Base-by-base conservation (phyloP, 2,329 filamentous ascomycete genomes). In the Myriosclerotinia curreyana region DNA sequence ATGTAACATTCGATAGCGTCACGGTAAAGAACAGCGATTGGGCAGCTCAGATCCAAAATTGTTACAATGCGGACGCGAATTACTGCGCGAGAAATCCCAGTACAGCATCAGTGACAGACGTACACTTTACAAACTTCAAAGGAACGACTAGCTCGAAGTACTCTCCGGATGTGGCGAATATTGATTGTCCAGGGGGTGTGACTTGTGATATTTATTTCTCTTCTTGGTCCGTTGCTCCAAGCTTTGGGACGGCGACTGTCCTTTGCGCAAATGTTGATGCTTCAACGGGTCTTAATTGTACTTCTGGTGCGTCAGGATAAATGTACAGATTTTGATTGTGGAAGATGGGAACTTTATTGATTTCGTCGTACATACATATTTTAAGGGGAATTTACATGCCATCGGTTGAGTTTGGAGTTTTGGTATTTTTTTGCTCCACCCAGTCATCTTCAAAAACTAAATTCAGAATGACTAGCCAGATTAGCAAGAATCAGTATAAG, bases 41-140 rank as follows among this genome's bases (percentile, higher is more conserved):
- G 65, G 79, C 77, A 5, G 74, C 79, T 67, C 78, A 79, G 65
- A 77, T 81, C n/a, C 76, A 79, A 67, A 79, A 75, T 62, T 80
- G 78, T 65, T 81, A 79, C 64, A 72, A 71, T 25, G 75, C 75
- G 31, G 71, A 76, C 25, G 71, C 63, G 0, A 65, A 65, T 11
- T 78, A 79, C 61, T 80, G 78, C 64, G 65, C 69, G 2, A 65
- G 71, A 0, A 69, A 76, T 59, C 76, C 76, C 2, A 74, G 75
- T 6, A 72, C 72, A 42, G 76, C 76, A 1, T 65, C 70, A 3
- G 65, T 79, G 40, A 74, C 71, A 0, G 76, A 68, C 17, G 71
- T 79, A 5, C 68, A 74, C 5, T 75, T 79, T 61, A 71, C 74
- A 25, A 74, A 74, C 6, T 76, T 79, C 59, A 72, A 71, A 5